phyloP scores from a whole-genome alignment of 306 rosid species.

The Senna tora region DNA sequence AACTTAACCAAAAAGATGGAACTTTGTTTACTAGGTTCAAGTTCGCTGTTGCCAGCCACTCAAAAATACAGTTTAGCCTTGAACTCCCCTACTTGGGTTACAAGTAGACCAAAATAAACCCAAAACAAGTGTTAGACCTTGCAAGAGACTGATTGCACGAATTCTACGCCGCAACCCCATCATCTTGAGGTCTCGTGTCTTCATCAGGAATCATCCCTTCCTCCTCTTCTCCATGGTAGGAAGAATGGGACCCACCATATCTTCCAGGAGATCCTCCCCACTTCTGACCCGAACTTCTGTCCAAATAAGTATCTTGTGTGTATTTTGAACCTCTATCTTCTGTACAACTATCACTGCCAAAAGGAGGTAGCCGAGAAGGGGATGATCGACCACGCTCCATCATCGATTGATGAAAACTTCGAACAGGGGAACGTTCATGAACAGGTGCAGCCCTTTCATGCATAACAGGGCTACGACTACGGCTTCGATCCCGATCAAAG shows the following conservation, averaged over 20 bases:
- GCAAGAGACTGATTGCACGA: neutral
- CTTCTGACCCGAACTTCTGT: conserved; percentile 39
- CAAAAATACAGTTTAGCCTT: conserved; percentile 44
- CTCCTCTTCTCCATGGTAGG: conserved; percentile 61
- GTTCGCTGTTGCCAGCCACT: conserved; percentile 43
- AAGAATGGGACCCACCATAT: conserved; percentile 40
- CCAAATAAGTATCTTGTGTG: conserved; percentile 1
- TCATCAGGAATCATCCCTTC: conserved; percentile 87
- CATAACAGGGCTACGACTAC: conserved; percentile 60
- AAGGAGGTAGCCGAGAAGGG: conserved; percentile 6
- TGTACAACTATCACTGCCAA: conserved; percentile 1
- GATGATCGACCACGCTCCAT: conserved; percentile 48
- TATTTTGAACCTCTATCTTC: conserved; percentile 28
- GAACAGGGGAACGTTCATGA: conserved; percentile 48
- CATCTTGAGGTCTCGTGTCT: conserved; percentile 66
- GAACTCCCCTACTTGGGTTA: conserved; percentile 25
- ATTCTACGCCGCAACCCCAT: conserved; percentile 32
- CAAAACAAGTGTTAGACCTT: neutral
- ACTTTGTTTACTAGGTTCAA: conserved; percentile 12
- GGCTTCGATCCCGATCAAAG: conserved; percentile 55
- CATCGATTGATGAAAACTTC: conserved; percentile 73
- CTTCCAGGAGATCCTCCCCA: conserved; percentile 45
- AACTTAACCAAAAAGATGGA: conserved; percentile 30
- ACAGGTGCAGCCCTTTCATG: conserved; percentile 40
- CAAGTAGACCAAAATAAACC: conserved; percentile 38